phyloP scores from a whole-genome alignment of 306 rosid genomes.

The Ormosia semicastrata region DNA sequence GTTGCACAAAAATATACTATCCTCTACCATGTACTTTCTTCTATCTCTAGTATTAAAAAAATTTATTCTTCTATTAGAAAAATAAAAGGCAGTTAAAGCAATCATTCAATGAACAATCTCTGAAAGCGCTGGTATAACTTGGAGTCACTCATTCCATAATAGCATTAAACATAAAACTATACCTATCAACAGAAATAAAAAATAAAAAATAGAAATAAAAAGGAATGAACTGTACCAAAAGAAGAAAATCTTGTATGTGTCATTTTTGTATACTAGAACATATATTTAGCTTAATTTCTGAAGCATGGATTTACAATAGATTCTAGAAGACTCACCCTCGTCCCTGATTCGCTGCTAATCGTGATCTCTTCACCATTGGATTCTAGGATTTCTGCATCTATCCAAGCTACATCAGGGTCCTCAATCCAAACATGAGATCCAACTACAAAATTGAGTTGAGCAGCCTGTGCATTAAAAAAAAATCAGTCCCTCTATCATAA shows the following conservation, averaged over 20 bases:
- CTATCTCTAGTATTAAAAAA: neutral
- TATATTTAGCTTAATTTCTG: neutral
- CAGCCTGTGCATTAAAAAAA: conserved; percentile 54
- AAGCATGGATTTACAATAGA: neutral
- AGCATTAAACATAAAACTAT: neutral
- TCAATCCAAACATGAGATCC: conserved; percentile 80
- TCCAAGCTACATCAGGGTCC: conserved; percentile 79
- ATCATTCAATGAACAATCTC: too few relatives aligned
- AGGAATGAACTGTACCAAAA: neutral
- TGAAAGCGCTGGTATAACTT: neutral
- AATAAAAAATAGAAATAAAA: neutral
- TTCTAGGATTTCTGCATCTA: conserved; percentile 75
- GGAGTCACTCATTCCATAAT: neutral
- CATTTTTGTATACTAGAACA: neutral
- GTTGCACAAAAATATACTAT: neutral
- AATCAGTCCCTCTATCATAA: conserved; percentile 20
- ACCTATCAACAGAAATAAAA: neutral
- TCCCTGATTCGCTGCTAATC: conserved; percentile 50
- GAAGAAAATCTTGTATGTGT: neutral
- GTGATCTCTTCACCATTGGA: conserved; percentile 47
- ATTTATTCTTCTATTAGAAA: neutral
- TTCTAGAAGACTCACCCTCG: conserved; percentile 49
- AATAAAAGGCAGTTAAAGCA: too few relatives aligned
- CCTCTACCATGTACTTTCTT: neutral
- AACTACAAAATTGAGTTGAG: conserved; percentile 46